Percentiles rank a stretch among this genome's conserved stretches.
Evolutionary conservation across 495 filamentous ascomycete genomes (phyloP).

Genomic region (Darksidea phi): DNA sequence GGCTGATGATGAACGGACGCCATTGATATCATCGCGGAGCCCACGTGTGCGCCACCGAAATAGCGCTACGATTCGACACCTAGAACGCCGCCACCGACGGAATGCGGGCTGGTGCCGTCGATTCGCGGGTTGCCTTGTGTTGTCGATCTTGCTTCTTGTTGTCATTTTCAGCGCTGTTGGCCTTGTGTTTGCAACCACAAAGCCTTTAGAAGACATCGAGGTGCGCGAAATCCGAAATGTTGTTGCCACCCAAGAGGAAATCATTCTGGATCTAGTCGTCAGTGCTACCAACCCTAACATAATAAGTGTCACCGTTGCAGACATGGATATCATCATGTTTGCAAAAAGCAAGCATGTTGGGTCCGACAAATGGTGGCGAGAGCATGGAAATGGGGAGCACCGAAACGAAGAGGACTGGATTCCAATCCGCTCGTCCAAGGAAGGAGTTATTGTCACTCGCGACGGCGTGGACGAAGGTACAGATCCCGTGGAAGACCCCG

Average conservation of each 20-base stretch:
- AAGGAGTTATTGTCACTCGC: slow-evolving; percentile 1
- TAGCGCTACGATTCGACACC: slow-evolving; percentile 63
- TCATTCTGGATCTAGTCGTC: slow-evolving; percentile 93
- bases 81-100: slow-evolving; percentile 67
- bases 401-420: slow-evolving; percentile 38
- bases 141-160: slow-evolving; percentile 70
- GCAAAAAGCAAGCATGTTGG: slow-evolving; percentile 86
- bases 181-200: slow-evolving; percentile 88
- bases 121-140: slow-evolving; percentile 75
- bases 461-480: slow-evolving; percentile 63
- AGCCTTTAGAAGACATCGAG: slow-evolving; percentile 73
- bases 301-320: slow-evolving; percentile 75
- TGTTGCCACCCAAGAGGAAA: slow-evolving; percentile 86
- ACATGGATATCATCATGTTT: slow-evolving; percentile 87
- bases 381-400: slow-evolving; percentile 47
- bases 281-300: slow-evolving; percentile 88
- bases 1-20: slow-evolving; percentile 82
- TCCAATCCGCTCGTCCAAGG: background rate
- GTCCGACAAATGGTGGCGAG: slow-evolving; percentile 71
- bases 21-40: slow-evolving; percentile 69
- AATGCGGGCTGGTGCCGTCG: slow-evolving; percentile 47
- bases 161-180: slow-evolving; percentile 77
- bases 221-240: slow-evolving; percentile 81
- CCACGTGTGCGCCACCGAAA: slow-evolving; percentile 57
- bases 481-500: slow-evolving; percentile 67